These are phyloP conservation scores for Rhododendron mucronatum DNA, from an alignment of 148 eudicot species.

Conservation along the genomic window DNA sequence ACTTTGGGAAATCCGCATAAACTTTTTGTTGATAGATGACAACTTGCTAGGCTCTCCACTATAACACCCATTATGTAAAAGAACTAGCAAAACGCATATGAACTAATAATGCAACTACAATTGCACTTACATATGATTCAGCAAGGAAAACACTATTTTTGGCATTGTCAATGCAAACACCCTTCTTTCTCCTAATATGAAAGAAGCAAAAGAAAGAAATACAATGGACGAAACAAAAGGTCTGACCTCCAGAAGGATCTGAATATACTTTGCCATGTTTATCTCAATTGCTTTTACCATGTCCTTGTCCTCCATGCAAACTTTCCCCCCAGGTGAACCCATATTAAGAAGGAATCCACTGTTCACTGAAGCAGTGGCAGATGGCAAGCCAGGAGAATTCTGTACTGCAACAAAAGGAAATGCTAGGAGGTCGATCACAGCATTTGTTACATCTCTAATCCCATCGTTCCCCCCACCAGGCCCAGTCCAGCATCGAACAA, in stretches of 20 bases:
- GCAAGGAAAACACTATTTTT: not conserved
- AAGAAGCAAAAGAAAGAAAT: not conserved
- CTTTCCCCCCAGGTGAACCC: conserved; percentile 90
- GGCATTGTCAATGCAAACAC: not conserved
- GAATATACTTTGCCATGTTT: conserved; percentile 64
- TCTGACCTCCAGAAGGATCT: conserved; percentile 73
- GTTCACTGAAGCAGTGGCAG: conserved; percentile 89
- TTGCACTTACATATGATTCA: not conserved
- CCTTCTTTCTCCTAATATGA: not conserved
- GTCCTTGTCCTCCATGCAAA: conserved; percentile 74
- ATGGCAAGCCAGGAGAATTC: conserved; percentile 62
- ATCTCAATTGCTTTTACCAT: conserved; percentile 76
- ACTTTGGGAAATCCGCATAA: not conserved
- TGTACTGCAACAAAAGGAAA: conserved; percentile 96
- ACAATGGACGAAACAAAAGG: not conserved
- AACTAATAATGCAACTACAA: not conserved
- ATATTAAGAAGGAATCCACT: conserved; percentile 76
- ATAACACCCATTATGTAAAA: not conserved
- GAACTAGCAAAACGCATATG: not conserved
- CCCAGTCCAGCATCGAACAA: conserved; percentile 68
- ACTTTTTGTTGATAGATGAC: not conserved
- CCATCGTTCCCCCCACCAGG: conserved; percentile 88
- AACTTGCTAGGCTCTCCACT: not conserved
- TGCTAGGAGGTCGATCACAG: conserved; percentile 80
- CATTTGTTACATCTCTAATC: conserved; percentile 60